Evolutionary conservation across 73 alveolate species (phyloP).

Genomic region (Tetrahymena borealis): DNA sequence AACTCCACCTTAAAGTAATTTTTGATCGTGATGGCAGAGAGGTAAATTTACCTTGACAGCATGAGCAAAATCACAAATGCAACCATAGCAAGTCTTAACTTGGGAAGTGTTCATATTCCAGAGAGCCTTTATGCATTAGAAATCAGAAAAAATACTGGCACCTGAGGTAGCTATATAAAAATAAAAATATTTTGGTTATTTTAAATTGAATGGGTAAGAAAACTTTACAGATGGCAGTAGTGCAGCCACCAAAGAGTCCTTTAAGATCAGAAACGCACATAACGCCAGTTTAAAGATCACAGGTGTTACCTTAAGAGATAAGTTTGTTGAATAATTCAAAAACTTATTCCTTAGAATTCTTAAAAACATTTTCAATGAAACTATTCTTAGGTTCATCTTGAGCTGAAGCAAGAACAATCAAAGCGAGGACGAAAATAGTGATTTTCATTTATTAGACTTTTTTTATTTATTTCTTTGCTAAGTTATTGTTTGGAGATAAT

Average conservation of each 20-base stretch:
- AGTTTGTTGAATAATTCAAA: not conserved
- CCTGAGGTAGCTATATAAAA: not conserved
- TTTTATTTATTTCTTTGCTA: too few relatives aligned
- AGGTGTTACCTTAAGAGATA: not conserved
- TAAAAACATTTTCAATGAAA: not conserved
- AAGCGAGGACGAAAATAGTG: not conserved
- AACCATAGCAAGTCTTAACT: not conserved
- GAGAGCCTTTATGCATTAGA: not conserved
- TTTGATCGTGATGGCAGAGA: not conserved
- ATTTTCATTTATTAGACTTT: not conserved
- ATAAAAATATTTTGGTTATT: not conserved
- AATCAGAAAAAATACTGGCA: not conserved
- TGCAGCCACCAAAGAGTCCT: not conserved
- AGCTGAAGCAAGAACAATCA: not conserved
- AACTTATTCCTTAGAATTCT: not conserved
- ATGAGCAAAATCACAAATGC: not conserved
- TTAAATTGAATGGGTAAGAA: not conserved
- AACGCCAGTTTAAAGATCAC: not conserved
- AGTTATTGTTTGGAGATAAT: too few relatives aligned
- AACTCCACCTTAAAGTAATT: not conserved
- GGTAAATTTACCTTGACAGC: not conserved
- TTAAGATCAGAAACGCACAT: not conserved
- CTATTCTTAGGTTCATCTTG: not conserved
- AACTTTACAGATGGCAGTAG: not conserved
- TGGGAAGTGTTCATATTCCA: not conserved